phyloP scores from a whole-genome alignment of 371 early-diverging fungal genomes.

The Massospora cicadina region DNA sequence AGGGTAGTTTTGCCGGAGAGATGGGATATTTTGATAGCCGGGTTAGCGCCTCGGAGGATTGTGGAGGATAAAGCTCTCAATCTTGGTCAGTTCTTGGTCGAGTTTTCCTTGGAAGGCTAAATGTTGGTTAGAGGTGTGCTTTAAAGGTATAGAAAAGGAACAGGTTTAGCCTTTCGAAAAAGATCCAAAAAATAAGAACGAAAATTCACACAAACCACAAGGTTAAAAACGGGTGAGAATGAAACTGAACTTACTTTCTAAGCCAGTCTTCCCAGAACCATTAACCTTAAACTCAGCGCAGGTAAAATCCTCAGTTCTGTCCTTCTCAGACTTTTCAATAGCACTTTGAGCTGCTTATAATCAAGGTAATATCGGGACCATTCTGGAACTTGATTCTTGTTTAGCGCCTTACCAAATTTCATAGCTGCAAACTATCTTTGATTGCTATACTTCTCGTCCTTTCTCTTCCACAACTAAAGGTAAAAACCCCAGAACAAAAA shows the following conservation, averaged over 20 bases:
- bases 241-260: not conserved
- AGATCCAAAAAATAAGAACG: not conserved
- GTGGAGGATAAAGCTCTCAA: not conserved
- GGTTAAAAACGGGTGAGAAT: not conserved
- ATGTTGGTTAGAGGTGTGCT: not conserved
- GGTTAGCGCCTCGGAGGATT: not conserved
- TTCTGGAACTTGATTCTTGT: constrained; percentile 42
- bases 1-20: not conserved
- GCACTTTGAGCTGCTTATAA: constrained; percentile 43
- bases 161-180: not conserved
- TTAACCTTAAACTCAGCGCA: constrained; percentile 18
- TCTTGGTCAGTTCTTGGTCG: not conserved
- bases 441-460: too few relatives aligned
- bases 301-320: constrained; percentile 17
- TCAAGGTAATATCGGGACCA: constrained; percentile 41
- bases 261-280: not conserved
- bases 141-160: not conserved
- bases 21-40: not conserved
- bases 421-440: too few relatives aligned
- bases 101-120: not conserved
- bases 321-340: constrained; percentile 32
- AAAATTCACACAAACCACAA: not conserved
- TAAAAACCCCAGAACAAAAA: too few relatives aligned
- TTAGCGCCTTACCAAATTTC: constrained; percentile 53
- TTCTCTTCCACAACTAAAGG: too few relatives aligned